A percentile compares a stretch with the other conserved stretches of the same genome.
Evolutionary conservation across 805 yeast genomes (phyloP).

Genomic region (Wickerhamiella brachini): DNA sequence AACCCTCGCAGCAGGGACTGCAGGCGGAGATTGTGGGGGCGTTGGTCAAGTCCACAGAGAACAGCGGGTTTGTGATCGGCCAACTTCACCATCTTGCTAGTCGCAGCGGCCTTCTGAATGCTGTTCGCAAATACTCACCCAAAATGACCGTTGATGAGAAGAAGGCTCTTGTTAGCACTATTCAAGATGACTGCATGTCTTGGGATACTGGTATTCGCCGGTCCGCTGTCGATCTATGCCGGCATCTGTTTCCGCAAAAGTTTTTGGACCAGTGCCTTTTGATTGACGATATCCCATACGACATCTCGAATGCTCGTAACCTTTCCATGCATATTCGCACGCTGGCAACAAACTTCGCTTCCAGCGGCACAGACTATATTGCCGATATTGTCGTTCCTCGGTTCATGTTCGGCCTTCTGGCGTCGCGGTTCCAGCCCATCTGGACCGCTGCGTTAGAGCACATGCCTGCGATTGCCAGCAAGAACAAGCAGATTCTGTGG

Average conservation of each 20-base stretch:
- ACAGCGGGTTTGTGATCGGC: not conserved
- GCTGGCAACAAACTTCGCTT: slow-evolving; percentile 33
- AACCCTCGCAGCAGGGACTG: not conserved
- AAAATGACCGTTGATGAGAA: not conserved
- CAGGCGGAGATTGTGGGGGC: not conserved
- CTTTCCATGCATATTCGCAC: slow-evolving; percentile 53
- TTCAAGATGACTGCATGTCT: slow-evolving; percentile 4
- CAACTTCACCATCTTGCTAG: not conserved
- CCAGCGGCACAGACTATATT: slow-evolving; percentile 19
- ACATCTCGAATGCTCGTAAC: slow-evolving; percentile 60
- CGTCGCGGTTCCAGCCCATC: slow-evolving; percentile 68
- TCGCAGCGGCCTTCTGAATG: not conserved
- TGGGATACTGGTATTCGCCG: slow-evolving; percentile 11
- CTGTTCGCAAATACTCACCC: not conserved
- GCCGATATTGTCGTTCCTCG: slow-evolving; percentile 28
- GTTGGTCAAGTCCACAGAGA: not conserved
- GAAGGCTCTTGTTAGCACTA: not conserved
- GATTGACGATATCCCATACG: slow-evolving; percentile 62
- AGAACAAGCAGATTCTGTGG: slow-evolving; percentile 38
- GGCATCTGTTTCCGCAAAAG: slow-evolving; percentile 2
- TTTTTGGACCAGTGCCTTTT: slow-evolving; percentile 36
- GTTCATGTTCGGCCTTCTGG: slow-evolving; percentile 53
- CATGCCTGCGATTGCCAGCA: slow-evolving; percentile 34
- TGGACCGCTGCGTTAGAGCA: slow-evolving; percentile 67
- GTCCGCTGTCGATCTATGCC: slow-evolving; percentile 9